phyloP scores from a whole-genome alignment of 2,329 filamentous ascomycete species.

The Neofusicoccum ribis region DNA sequence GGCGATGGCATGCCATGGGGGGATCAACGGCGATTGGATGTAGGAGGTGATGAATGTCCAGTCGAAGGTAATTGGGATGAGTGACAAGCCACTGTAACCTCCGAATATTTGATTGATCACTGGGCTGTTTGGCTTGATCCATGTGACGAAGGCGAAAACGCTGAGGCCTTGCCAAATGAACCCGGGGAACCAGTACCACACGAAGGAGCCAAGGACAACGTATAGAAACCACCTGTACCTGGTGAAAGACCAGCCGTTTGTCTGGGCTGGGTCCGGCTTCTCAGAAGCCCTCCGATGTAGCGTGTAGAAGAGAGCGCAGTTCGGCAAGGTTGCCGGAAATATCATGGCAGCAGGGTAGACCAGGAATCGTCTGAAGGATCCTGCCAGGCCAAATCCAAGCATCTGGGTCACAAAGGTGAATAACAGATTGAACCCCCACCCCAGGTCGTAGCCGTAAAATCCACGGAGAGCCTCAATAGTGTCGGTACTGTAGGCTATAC shows the following conservation, averaged over 20 bases:
- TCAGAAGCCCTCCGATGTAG: slow-evolving; percentile 23
- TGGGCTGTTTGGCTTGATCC: slow-evolving; percentile 27
- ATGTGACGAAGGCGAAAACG: slow-evolving; percentile 30
- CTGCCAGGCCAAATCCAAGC: slow-evolving; percentile 28
- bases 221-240: slow-evolving; percentile 28
- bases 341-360: slow-evolving; percentile 32
- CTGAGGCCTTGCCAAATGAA: slow-evolving; percentile 23
- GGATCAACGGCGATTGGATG: slow-evolving; percentile 23
- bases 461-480: slow-evolving; percentile 18
- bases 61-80: slow-evolving; percentile 29
- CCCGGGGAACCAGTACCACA: slow-evolving; percentile 32
- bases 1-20: slow-evolving; percentile 57
- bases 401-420: slow-evolving; percentile 18
- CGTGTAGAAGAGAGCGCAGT: slow-evolving; percentile 27
- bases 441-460: slow-evolving; percentile 49
- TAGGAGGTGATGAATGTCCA: slow-evolving; percentile 35
- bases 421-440: slow-evolving; percentile 40
- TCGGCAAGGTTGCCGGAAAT: slow-evolving; percentile 28
- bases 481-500: slow-evolving; percentile 62
- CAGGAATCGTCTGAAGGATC: slow-evolving; percentile 26
- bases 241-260: slow-evolving; percentile 28
- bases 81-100: neutral
- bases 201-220: slow-evolving; percentile 25
- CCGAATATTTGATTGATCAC: slow-evolving; percentile 33
- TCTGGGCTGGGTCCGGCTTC: slow-evolving; percentile 19